These are phyloP conservation scores for Ogataea glucozyma DNA, from an alignment of 805 yeast species.

Conservation along the genomic window DNA sequence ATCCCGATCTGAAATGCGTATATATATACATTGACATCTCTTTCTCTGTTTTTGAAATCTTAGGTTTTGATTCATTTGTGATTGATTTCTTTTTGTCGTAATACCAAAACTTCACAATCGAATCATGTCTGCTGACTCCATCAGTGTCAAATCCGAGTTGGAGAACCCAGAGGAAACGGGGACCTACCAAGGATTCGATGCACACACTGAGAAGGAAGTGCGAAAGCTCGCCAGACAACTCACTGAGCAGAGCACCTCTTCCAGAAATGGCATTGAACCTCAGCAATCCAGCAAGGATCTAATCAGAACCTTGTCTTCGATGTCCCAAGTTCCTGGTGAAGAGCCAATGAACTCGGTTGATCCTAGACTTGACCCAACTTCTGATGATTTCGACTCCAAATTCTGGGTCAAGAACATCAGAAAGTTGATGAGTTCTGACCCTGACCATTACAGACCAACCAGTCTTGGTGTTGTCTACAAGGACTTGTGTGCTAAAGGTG, in stretches of 20 bases:
- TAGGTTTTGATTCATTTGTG: background rate
- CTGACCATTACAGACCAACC: slow-evolving; percentile 63
- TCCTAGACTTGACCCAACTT: slow-evolving; percentile 57
- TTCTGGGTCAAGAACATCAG: slow-evolving; percentile 69
- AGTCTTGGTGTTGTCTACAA: slow-evolving; percentile 60
- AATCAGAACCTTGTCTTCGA: slow-evolving; percentile 44
- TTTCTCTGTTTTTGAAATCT: background rate
- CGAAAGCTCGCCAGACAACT: slow-evolving; percentile 42
- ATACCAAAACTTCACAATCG: background rate
- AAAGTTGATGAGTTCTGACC: slow-evolving; percentile 52
- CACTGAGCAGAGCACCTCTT: slow-evolving; percentile 25
- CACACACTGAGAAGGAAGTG: slow-evolving; percentile 11
- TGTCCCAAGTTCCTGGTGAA: slow-evolving; percentile 55
- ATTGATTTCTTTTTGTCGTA: no score
- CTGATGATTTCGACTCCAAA: slow-evolving; percentile 58
- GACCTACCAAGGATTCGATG: slow-evolving; percentile 13
- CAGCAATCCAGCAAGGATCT: slow-evolving; percentile 20
- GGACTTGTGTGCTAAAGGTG: slow-evolving; percentile 60
- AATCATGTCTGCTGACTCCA: slow-evolving; percentile 21
- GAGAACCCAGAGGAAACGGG: slow-evolving; percentile 13
- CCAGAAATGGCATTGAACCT: slow-evolving; percentile 3
- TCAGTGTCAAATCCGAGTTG: slow-evolving; percentile 21
- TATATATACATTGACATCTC: background rate
- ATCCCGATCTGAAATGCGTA: background rate
- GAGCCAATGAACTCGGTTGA: slow-evolving; percentile 38